Base-by-base conservation (phyloP, 1,284 basidiomycete genomes). In the Kalmanozyma brasiliensis region DNA sequence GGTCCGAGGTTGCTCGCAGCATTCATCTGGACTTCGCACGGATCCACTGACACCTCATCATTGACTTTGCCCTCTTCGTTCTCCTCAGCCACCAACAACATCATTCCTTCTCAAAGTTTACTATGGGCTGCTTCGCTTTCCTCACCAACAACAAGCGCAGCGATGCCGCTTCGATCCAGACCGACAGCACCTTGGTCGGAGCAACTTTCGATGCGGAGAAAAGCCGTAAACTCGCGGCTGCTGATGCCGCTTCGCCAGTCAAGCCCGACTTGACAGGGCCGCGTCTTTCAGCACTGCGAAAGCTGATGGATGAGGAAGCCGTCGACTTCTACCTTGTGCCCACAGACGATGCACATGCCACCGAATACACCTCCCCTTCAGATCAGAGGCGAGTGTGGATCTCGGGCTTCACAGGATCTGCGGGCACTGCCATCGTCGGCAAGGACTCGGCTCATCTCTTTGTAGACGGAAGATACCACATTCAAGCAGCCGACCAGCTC, bases 381-480 rank as follows among this genome's bases (percentile, higher is more conserved):
- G 93, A 96, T 79, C 90, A 90, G 81, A 88, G 93, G 29, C 86
- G 91, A 51, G 88, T 90, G 75, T 96, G 87, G 85, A 89, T 96
- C 49, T 89, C 91, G 22, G 91, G 89, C 17, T 96, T 96, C 82
- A 87, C 88, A 17, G 94, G 94, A 13, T 89, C 89, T n/a, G 89
- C 90, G 4, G 94, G 93, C 8, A 87, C 89, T 46, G 93, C 91
- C 6, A 85, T 97, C 38, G 84, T 95, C 20, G 89, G 90, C 13
- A 41, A 34, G 14, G 56, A 90, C 72, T 68, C 77, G 11, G 70
- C 74, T 13, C 76, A 80, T 32, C 85, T 96, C 24, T 86, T 94
- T 68, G 90, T 89, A 19, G 93, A 97, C 82, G 91, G 92, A 23
- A 87, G 93, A 24, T 96, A 96, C 82, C 95, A 92, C 89, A 80